Evolutionary conservation across 306 rosid species (phyloP).

Genomic region (Styphnolobium japonicum): DNA sequence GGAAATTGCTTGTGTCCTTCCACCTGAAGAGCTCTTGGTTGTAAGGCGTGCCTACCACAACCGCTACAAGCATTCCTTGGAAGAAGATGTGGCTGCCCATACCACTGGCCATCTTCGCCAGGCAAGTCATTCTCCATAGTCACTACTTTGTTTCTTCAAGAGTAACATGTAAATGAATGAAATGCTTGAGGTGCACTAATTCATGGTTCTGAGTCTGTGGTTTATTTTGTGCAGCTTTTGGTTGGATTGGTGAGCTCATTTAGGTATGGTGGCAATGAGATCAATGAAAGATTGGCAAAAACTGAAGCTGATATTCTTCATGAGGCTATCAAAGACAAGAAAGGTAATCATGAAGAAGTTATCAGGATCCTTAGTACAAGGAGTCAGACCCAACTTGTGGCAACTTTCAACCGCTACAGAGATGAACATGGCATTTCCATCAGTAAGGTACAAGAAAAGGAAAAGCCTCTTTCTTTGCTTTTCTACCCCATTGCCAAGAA

Average conservation of each 20-base stretch:
- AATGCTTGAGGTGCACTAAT: neutral
- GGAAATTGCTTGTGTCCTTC: slow-evolving; percentile 52
- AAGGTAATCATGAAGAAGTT: slow-evolving; percentile 47
- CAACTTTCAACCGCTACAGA: slow-evolving; percentile 58
- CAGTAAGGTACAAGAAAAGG: slow-evolving; percentile 40
- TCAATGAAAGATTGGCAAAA: slow-evolving; percentile 41
- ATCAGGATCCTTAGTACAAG: slow-evolving; percentile 62
- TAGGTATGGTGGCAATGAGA: slow-evolving; percentile 42
- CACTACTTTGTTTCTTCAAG: neutral
- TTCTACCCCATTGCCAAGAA: neutral
- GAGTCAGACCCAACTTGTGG: slow-evolving; percentile 54
- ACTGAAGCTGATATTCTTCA: slow-evolving; percentile 63
- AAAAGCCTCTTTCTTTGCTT: neutral
- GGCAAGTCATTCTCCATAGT: slow-evolving; percentile 32
- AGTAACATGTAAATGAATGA: neutral
- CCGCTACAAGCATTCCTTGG: slow-evolving; percentile 63
- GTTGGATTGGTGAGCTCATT: slow-evolving; percentile 50
- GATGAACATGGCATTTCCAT: slow-evolving; percentile 56
- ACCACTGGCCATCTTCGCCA: slow-evolving; percentile 55
- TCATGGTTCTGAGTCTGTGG: neutral
- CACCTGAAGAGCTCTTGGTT: slow-evolving; percentile 52
- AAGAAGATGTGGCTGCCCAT: slow-evolving; percentile 64
- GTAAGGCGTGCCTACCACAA: slow-evolving; percentile 63
- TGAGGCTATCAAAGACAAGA: slow-evolving; percentile 47
- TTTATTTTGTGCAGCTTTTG: slow-evolving; percentile 44